phyloP scores from a whole-genome alignment of 2,329 filamentous ascomycete genomes.

The Diaporthe destruens region DNA sequence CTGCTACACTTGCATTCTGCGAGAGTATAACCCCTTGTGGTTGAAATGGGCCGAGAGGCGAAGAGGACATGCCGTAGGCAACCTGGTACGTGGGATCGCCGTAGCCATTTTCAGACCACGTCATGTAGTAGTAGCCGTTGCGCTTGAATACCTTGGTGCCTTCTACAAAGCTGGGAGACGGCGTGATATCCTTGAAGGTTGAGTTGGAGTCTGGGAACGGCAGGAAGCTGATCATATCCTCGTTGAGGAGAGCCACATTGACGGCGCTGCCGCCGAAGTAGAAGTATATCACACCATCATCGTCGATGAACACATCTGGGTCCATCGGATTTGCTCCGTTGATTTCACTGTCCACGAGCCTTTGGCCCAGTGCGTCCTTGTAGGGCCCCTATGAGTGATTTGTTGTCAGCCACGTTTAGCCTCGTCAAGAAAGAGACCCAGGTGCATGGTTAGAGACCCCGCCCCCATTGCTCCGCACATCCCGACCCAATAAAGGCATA shows the following conservation, averaged over 20 bases:
- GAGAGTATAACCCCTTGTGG: slow-evolving; percentile 19
- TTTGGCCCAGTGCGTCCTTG: slow-evolving; percentile 54
- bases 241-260: slow-evolving; percentile 35
- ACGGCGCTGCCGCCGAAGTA: slow-evolving; percentile 35
- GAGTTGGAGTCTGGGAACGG: slow-evolving; percentile 16
- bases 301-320: slow-evolving; percentile 57
- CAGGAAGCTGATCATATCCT: slow-evolving; percentile 36
- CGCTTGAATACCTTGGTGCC: slow-evolving; percentile 38
- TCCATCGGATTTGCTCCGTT: slow-evolving; percentile 62
- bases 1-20: slow-evolving; percentile 28
- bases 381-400: slow-evolving; percentile 50
- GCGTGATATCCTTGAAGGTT: slow-evolving; percentile 31
- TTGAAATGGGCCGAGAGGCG: slow-evolving; percentile 34
- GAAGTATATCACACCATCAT: slow-evolving; percentile 54
- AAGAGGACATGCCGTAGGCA: slow-evolving; percentile 34
- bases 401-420: not conserved
- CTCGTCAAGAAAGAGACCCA: not conserved
- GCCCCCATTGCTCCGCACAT: not conserved
- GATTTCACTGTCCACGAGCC: slow-evolving; percentile 56
- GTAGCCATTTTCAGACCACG: slow-evolving; percentile 41
- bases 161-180: slow-evolving; percentile 30
- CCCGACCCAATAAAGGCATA: not conserved
- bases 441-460: not conserved
- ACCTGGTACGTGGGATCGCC: slow-evolving; percentile 38
- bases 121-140: slow-evolving; percentile 36